Percentiles rank a stretch among this genome's conserved stretches.
Evolutionary conservation across 441 rosid species (phyloP).

Genomic region (Kokia cookei): DNA sequence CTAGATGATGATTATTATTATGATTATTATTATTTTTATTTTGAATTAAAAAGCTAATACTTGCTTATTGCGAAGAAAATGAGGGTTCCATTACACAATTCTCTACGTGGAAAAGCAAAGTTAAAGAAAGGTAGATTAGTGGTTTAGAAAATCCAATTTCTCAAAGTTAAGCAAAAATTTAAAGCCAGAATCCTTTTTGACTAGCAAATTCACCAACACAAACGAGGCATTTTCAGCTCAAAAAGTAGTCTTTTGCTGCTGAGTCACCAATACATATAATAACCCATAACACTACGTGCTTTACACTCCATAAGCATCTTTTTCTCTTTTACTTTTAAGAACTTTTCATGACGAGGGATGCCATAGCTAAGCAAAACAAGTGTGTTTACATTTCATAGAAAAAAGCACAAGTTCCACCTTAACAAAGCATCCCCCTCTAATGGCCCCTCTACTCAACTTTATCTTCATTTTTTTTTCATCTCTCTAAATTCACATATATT

Average conservation of each 20-base stretch:
- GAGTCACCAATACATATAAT: conserved; percentile 4
- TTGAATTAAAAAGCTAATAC: too few species aligned
- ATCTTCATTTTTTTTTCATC: background rate
- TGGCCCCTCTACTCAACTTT: conserved; percentile 17
- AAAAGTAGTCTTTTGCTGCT: conserved; percentile 37
- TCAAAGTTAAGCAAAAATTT: conserved; percentile 16
- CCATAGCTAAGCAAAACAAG: conserved; percentile 19
- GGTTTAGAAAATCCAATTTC: background rate
- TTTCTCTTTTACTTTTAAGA: conserved; percentile 34
- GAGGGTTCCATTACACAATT: too few species aligned
- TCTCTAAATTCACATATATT: background rate
- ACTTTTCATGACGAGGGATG: conserved; percentile 33
- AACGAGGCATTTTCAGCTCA: conserved; percentile 15
- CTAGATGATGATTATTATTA: too few species aligned
- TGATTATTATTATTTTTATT: too few species aligned
- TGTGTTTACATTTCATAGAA: conserved; percentile 13
- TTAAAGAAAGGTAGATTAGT: background rate
- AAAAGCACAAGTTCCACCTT: conserved; percentile 19
- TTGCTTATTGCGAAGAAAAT: too few species aligned
- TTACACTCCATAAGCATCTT: conserved; percentile 30
- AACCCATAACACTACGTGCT: conserved; percentile 16
- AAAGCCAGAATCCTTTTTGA: conserved; percentile 30
- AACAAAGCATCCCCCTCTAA: conserved; percentile 18
- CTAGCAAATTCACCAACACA: conserved; percentile 17
- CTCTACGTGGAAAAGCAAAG: background rate